Evolutionary conservation across 306 rosid genomes (phyloP).

Genomic region (Prunus armeniaca): DNA sequence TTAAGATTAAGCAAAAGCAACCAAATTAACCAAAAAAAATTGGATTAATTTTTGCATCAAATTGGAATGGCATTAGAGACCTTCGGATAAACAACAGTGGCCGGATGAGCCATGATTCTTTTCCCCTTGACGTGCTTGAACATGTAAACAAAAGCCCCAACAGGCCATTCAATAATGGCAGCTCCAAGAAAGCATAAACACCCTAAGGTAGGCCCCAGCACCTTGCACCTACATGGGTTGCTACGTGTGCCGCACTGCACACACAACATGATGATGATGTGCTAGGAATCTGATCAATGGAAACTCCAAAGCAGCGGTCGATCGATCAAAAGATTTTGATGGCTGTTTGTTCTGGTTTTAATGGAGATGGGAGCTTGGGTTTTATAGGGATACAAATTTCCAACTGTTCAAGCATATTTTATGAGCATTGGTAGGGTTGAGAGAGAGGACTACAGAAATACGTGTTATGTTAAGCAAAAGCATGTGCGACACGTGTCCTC

Average conservation of each 20-base stretch:
- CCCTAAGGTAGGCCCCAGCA: constrained; percentile 75
- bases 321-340: too few species aligned
- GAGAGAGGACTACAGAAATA: neutral
- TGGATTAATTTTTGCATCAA: neutral
- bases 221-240: constrained; percentile 87
- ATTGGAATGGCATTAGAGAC: constrained; percentile 52
- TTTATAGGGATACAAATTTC: neutral
- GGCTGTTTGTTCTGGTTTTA: neutral
- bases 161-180: constrained; percentile 79
- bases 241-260: constrained; percentile 63
- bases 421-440: too few species aligned
- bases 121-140: constrained; percentile 71
- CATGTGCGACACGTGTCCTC: neutral
- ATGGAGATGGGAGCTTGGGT: neutral
- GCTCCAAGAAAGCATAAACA: constrained; percentile 55
- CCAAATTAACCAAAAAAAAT: neutral
- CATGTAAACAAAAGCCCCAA: constrained; percentile 57
- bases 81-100: constrained; percentile 54
- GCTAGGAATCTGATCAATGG: neutral
- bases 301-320: too few species aligned
- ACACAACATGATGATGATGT: constrained; percentile 17
- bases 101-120: constrained; percentile 76
- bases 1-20: neutral
- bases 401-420: too few species aligned
- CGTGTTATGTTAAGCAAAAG: neutral